Percentiles rank a stretch among this genome's conserved stretches.
These are phyloP conservation scores for Sugiyamaella japonica DNA, from an alignment of 1,139 yeast genomes.

Conservation along the genomic window DNA sequence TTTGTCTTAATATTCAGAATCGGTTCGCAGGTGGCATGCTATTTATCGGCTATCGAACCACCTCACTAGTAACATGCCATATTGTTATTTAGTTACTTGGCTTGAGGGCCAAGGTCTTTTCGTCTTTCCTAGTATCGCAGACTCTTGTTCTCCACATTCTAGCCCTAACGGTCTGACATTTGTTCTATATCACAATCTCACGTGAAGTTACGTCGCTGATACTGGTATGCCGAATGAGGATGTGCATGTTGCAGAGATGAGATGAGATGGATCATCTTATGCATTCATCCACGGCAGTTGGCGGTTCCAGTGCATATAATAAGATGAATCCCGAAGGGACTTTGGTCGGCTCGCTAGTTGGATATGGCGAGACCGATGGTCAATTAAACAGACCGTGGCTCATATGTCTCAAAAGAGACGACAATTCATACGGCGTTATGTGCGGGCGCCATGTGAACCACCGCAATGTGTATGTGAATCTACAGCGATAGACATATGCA, in stretches of 20 bases:
- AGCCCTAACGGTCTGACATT: background rate
- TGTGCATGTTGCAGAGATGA: background rate
- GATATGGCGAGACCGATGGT: background rate
- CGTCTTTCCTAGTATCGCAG: no score
- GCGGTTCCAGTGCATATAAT: background rate
- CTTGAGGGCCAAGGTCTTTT: no score
- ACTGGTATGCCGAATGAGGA: background rate
- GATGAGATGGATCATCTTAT: background rate
- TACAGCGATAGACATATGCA: no score
- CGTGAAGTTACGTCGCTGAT: constrained; percentile 9
- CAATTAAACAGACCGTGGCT: background rate
- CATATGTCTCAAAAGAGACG: background rate
- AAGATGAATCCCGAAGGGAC: no score
- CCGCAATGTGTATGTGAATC: background rate
- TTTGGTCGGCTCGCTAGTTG: no score
- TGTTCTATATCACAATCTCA: constrained; percentile 7
- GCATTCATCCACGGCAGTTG: background rate
- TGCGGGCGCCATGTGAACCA: background rate
- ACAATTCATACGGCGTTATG: background rate
- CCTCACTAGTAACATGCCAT: no score
- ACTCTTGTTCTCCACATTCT: background rate
- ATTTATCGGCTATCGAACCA: no score
- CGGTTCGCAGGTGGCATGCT: no score
- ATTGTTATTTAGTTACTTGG: no score
- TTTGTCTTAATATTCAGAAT: no score